Conservation (phyloP, 805 yeast genomes). For the Saturnispora halmiae region DNA sequence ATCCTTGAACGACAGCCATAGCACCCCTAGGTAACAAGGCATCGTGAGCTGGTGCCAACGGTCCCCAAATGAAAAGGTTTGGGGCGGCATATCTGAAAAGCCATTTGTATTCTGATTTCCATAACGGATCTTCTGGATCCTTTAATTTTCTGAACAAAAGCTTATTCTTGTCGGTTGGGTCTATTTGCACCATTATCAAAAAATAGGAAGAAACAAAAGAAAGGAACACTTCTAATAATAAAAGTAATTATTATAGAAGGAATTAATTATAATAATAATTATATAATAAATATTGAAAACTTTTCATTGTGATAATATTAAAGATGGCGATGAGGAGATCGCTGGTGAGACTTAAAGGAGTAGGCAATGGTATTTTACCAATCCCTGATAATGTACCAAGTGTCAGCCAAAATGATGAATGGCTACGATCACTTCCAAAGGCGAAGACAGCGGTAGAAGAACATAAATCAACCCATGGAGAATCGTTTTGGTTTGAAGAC, state of each 20-base stretch:
- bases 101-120: conserved; percentile 16
- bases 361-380: not conserved
- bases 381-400: conserved; percentile 33
- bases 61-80: conserved; percentile 25
- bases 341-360: too few species aligned
- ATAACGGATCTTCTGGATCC: conserved; percentile 21
- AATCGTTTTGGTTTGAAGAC: conserved; percentile 15
- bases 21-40: conserved; percentile 20
- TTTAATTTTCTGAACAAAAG: conserved; percentile 18
- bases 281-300: too few species aligned
- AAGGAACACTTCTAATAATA: too few species aligned
- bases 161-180: conserved; percentile 8
- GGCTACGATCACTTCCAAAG: conserved; percentile 19
- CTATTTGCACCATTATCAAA: conserved; percentile 11
- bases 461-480: conserved; percentile 15
- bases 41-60: conserved; percentile 31
- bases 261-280: too few species aligned
- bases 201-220: too few species aligned
- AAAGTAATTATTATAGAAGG: too few species aligned
- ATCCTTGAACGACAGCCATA: conserved; percentile 23
- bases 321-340: too few species aligned
- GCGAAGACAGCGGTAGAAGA: not conserved
- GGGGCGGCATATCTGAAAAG: conserved; percentile 25
- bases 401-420: conserved; percentile 25
- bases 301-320: too few species aligned